Evolutionary conservation across 768 basidiomycete species (phyloP).

Genomic region (Pulveroboletus frians): DNA sequence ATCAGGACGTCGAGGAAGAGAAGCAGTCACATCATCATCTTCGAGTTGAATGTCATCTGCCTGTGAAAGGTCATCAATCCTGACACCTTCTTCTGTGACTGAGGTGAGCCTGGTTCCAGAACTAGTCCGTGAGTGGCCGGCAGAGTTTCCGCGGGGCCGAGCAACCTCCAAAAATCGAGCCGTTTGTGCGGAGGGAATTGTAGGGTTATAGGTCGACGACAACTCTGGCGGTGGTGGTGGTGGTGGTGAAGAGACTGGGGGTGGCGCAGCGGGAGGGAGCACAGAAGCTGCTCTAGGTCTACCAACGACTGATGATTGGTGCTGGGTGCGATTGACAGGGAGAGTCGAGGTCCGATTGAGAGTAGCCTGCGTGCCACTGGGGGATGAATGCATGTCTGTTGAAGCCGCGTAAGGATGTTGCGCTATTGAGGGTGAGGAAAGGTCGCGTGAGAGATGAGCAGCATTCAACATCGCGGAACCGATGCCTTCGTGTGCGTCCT

Average conservation of each 20-base stretch:
- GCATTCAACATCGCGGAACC: conserved; percentile 42
- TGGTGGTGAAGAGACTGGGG: conserved; percentile 56
- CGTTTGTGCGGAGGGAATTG: conserved; percentile 29
- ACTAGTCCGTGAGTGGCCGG: conserved; percentile 50
- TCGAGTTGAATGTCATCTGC: conserved; percentile 25
- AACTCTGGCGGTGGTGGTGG: conserved; percentile 43
- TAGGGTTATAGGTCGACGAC: conserved; percentile 22
- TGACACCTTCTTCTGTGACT: conserved; percentile 54
- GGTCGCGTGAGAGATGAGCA: conserved; percentile 28
- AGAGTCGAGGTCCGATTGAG: conserved; percentile 35
- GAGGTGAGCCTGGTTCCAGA: conserved; percentile 54
- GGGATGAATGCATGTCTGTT: conserved; percentile 34
- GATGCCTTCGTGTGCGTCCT: conserved; percentile 39
- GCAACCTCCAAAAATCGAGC: conserved; percentile 33
- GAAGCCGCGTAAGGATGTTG: conserved; percentile 51
- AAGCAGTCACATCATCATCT: conserved; percentile 30
- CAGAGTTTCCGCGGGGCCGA: conserved; percentile 45
- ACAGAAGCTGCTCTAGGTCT: conserved; percentile 54
- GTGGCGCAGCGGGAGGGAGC: conserved; percentile 62
- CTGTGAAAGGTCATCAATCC: conserved; percentile 33
- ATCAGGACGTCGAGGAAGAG: conserved; percentile 34
- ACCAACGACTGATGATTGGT: conserved; percentile 21
- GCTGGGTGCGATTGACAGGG: conserved; percentile 27
- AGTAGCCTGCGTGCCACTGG: conserved; percentile 15
- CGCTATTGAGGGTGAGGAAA: conserved; percentile 19